phyloP scores from a whole-genome alignment of 2,329 filamentous ascomycete species.

The Calonectria pseudoturangicola region DNA sequence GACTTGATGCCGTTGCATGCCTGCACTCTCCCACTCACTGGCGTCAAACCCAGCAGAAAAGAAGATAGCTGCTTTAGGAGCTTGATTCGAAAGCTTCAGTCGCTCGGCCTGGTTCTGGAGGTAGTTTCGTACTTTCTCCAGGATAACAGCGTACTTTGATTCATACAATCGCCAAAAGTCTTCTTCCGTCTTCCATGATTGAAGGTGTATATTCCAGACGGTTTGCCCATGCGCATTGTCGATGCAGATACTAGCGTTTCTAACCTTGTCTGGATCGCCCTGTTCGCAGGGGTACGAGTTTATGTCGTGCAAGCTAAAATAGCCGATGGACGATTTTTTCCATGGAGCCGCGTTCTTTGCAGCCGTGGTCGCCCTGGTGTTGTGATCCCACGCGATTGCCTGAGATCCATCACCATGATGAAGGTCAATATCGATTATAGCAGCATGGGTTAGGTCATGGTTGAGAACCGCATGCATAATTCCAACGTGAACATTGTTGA shows the following conservation, averaged over 20 bases:
- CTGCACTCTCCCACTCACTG: conserved; percentile 92
- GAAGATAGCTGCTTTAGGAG: conserved; percentile 91
- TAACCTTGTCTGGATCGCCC: conserved; percentile 95
- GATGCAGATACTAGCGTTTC: conserved; percentile 94
- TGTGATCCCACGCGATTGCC: conserved; percentile 93
- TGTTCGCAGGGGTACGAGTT: conserved; percentile 98
- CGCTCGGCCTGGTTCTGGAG: conserved; percentile 83
- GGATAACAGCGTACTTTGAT: conserved; percentile 82
- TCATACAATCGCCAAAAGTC: conserved; percentile 96
- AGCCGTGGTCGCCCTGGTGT: conserved; percentile 77
- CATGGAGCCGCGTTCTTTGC: conserved; percentile 83
- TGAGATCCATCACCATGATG: conserved; percentile 98
- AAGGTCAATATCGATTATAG: conserved; percentile 93
- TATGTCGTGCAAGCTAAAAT: conserved; percentile 98
- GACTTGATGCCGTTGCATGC: conserved; percentile 97
- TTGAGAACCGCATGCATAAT: conserved; percentile 91
- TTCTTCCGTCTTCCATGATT: conserved; percentile 86
- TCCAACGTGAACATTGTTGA: conserved; percentile 98
- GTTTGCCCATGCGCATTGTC: conserved; percentile 95
- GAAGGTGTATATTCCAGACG: conserved; percentile 96
- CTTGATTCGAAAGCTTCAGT: conserved; percentile 74
- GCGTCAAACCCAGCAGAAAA: conserved; percentile 97
- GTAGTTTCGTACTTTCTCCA: conserved; percentile 88
- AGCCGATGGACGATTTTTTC: conserved; percentile 93
- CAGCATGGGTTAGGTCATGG: conserved; percentile 93